phyloP scores from a whole-genome alignment of 2,329 filamentous ascomycete species.

The Trichoderma sp. region DNA sequence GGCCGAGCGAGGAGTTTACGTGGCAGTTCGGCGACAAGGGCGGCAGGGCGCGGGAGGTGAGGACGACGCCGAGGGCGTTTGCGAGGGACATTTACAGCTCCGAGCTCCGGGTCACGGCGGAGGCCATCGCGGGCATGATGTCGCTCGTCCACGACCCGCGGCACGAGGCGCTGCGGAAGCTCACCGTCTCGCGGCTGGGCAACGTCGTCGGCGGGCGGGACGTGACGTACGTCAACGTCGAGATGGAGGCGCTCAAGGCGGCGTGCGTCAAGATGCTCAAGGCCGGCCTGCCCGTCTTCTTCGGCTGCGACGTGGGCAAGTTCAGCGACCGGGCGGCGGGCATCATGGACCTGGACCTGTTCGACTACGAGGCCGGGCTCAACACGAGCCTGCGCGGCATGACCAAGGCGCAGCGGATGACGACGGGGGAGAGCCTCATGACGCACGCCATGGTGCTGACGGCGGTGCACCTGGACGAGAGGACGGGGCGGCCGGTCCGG shows the following conservation, averaged over 20 bases:
- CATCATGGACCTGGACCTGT: slow-evolving; percentile 77
- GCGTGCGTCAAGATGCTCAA: slow-evolving; percentile 77
- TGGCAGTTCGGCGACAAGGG: slow-evolving; percentile 79
- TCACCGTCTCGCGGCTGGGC: slow-evolving; percentile 77
- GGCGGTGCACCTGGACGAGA: slow-evolving; percentile 73
- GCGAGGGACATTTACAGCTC: slow-evolving; percentile 66
- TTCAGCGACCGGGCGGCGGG: slow-evolving; percentile 69
- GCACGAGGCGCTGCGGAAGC: slow-evolving; percentile 69
- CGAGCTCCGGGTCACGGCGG: slow-evolving; percentile 60
- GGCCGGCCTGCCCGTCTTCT: slow-evolving; percentile 80
- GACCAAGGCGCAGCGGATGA: slow-evolving; percentile 73
- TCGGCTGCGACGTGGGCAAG: slow-evolving; percentile 85
- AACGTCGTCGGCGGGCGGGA: slow-evolving; percentile 77
- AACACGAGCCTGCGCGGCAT: slow-evolving; percentile 72
- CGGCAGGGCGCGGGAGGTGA: slow-evolving; percentile 64
- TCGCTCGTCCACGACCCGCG: slow-evolving; percentile 86
- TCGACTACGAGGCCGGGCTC: slow-evolving; percentile 83
- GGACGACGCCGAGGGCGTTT: slow-evolving; percentile 69
- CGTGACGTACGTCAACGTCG: slow-evolving; percentile 81
- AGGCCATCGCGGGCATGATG: slow-evolving; percentile 69
- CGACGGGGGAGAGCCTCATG: slow-evolving; percentile 77
- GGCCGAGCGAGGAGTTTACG: slow-evolving; percentile 67
- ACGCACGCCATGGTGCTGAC: slow-evolving; percentile 93
- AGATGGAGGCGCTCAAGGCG: slow-evolving; percentile 70
- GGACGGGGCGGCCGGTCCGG: slow-evolving; percentile 64